A percentile compares a stretch with the other conserved stretches of the same genome.
Conservation (phyloP, 768 basidiomycete genomes). For the Lactarius quietus region DNA sequence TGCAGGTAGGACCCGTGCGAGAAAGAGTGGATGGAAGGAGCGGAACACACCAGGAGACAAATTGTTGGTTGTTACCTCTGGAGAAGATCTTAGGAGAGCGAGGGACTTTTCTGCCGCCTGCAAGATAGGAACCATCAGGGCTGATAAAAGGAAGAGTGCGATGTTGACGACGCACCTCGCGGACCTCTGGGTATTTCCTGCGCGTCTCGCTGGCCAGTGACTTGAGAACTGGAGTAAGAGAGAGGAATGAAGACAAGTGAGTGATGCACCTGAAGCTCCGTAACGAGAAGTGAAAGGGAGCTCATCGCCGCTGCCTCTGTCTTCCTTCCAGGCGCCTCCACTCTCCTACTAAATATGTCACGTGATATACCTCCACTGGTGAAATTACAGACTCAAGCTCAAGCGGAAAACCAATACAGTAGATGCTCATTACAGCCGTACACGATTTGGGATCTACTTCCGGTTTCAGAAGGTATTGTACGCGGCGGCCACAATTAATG, state of each 20-base stretch:
- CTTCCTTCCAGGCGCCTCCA: too few relatives aligned
- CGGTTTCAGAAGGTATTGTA: too few relatives aligned
- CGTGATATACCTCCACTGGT: too few relatives aligned
- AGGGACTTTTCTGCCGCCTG: conserved; percentile 83
- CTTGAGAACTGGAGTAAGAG: conserved; percentile 36
- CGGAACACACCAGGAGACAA: conserved; percentile 59
- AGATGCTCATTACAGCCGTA: too few relatives aligned
- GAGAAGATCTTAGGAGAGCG: conserved; percentile 69
- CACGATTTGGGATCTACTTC: too few relatives aligned
- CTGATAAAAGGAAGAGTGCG: not conserved
- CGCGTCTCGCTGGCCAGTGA: conserved; percentile 86
- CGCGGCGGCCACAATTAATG: too few relatives aligned
- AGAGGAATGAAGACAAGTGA: conserved; percentile 3
- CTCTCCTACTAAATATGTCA: too few relatives aligned
- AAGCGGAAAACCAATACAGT: too few relatives aligned
- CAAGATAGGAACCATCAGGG: not conserved
- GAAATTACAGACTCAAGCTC: too few relatives aligned
- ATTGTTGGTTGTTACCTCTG: conserved; percentile 64
- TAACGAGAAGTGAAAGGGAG: conserved; percentile 65
- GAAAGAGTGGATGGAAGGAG: not conserved
- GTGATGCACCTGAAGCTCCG: conserved; percentile 60
- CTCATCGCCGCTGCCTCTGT: too few relatives aligned
- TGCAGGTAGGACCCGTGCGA: too few relatives aligned
- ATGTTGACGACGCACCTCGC: conserved; percentile 58
- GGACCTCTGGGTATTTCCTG: conserved; percentile 88